Evolutionary conservation across 2,329 filamentous ascomycete species (phyloP).

Genomic region (Scytalidium sp.): DNA sequence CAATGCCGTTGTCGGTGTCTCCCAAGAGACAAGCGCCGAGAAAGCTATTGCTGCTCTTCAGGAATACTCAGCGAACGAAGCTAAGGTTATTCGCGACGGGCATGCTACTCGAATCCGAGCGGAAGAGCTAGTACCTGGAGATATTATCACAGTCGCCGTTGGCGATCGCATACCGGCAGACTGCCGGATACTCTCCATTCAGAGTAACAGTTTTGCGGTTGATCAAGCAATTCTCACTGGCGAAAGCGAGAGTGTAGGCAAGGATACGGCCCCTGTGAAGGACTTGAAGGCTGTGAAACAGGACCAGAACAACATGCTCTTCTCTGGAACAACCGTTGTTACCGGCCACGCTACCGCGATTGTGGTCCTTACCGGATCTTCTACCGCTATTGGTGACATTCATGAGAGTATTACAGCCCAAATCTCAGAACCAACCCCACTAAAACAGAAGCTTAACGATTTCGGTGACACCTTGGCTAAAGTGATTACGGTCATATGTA

Average conservation of each 20-base stretch:
- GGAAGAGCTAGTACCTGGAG: conserved; percentile 94
- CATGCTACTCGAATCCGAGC: conserved; percentile 81
- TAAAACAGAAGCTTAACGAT: conserved; percentile 98
- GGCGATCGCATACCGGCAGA: conserved; percentile 94
- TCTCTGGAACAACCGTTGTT: conserved; percentile 96
- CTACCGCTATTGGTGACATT: conserved; percentile 96
- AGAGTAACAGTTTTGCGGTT: conserved; percentile 95
- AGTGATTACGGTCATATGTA: conserved; percentile 95
- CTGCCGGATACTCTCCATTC: conserved; percentile 83
- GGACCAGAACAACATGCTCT: conserved; percentile 96
- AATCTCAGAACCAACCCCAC: conserved; percentile 92
- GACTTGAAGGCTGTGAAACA: conserved; percentile 91
- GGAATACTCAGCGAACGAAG: conserved; percentile 98
- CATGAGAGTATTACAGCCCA: conserved; percentile 98
- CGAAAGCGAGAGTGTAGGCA: conserved; percentile 94
- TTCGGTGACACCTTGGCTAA: conserved; percentile 96
- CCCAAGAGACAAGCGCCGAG: conserved; percentile 97
- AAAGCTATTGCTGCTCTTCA: conserved; percentile 97
- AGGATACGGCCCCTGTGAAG: conserved; percentile 67
- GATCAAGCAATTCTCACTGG: conserved; percentile 97
- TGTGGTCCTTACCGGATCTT: conserved; percentile 84
- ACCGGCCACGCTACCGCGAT: conserved; percentile 89
- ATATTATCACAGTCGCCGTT: conserved; percentile 83
- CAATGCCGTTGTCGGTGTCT: conserved; percentile 95
- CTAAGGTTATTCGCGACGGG: conserved; percentile 81